Evolutionary conservation across 106 monocot species (phyloP), one percentile per base, ranked within the genome.

Genomic region (Dactylorhiza incarnata): DNA sequence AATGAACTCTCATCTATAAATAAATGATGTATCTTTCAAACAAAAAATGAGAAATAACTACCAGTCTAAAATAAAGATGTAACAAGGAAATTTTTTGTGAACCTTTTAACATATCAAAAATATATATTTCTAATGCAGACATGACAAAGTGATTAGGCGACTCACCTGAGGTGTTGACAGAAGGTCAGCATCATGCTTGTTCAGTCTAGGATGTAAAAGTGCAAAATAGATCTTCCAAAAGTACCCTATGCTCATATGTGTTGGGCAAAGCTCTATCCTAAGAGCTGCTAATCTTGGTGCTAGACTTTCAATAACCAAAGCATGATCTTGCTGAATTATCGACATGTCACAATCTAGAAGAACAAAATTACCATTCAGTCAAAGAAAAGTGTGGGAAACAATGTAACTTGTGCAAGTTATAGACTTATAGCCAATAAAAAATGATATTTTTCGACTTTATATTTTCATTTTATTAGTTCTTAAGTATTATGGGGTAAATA

Each of bases 191-290:
- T 99, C 89, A 74, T 89, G 82, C 82, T 91, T 89, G 71, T 77
- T 86, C 46, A 94, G 86, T 83, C 94, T 91, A 61, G 97, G 84
- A 88, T 99, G 97, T 76, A 99, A 81, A 77, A 99, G 87, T 56
- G 94, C 94, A 82, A 99, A 99, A 82, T 99, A 99, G 25, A 99
- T 99, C 82, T 94, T 99, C 97, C 97, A 99, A 75, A 99, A 99
- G 81, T 81, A 87, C n/a, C 87, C 94, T 81, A 91, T 83, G 77
- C 94, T 94, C 89, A 99, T 94, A 82, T 94, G 94, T 53, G 81
- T 89, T 78, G 97, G 97, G 83, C 97, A 94, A 71, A 99, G 94
- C 62, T 99, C 94, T 58, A 94, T 88, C 63, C 91, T 86, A 25
- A 99, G 76, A 76, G 97, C 97, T 75, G 94, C 91, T 48, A 99